These are phyloP conservation scores for Leptographium procerum DNA, from an alignment of 2,329 filamentous ascomycete species.

Conservation along the genomic window DNA sequence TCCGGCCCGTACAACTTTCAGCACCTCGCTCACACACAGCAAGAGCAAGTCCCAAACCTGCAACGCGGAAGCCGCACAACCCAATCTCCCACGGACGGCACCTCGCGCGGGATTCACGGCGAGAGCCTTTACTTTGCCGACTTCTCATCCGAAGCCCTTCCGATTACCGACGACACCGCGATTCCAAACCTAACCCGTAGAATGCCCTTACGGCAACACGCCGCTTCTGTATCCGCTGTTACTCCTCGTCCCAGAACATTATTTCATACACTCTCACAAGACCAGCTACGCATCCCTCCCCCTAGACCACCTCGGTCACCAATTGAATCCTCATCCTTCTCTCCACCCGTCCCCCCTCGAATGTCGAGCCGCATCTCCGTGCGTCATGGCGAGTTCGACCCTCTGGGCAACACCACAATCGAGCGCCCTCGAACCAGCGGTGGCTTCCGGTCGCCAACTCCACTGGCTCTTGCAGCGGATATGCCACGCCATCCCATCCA, in stretches of 20 bases:
- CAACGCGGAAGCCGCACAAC: conserved; percentile 27
- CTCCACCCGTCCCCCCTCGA: conserved; percentile 36
- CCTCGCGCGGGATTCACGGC: conserved; percentile 24
- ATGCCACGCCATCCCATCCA: conserved; percentile 26
- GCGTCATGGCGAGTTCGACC: conserved; percentile 31
- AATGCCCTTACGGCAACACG: conserved; percentile 18
- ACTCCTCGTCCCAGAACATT: conserved; percentile 21
- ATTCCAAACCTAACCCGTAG: conserved; percentile 7
- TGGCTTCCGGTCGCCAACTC: conserved; percentile 26
- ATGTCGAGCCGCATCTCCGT: conserved; percentile 42
- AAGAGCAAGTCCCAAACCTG: conserved; percentile 32
- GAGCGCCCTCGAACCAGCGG: conserved; percentile 35
- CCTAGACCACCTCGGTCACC: conserved; percentile 40
- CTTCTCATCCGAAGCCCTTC: conserved; percentile 34
- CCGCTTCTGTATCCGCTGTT: conserved; percentile 15
- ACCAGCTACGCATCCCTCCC: conserved; percentile 34
- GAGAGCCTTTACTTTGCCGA: conserved; percentile 34
- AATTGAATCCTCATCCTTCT: conserved; percentile 21
- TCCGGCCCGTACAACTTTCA: conserved; percentile 57
- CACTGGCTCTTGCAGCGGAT: background rate
- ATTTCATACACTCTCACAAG: conserved; percentile 36
- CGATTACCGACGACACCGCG: conserved; percentile 6
- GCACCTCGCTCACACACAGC: conserved; percentile 48
- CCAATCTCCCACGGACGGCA: conserved; percentile 23
- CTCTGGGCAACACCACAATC: conserved; percentile 20